Evolutionary conservation across 495 filamentous ascomycete species (phyloP).

Genomic region (Xylaria curta): DNA sequence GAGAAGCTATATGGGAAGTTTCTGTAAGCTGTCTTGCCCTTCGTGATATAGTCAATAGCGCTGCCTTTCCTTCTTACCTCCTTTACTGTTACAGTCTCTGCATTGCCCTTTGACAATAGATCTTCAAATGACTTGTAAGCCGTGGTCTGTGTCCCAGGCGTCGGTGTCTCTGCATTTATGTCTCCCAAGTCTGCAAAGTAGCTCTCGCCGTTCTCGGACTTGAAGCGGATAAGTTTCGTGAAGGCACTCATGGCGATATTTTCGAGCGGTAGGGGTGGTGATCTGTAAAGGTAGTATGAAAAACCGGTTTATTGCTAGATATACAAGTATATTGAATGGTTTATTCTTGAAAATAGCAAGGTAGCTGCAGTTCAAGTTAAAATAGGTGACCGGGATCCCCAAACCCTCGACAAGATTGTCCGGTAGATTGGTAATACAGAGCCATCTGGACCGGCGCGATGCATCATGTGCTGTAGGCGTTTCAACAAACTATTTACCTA

Average conservation of each 20-base stretch:
- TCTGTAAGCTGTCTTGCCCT: neutral
- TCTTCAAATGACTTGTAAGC: slow-evolving; percentile 32
- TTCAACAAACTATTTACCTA: neutral
- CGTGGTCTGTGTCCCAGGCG: slow-evolving; percentile 27
- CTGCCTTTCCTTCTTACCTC: slow-evolving; percentile 32
- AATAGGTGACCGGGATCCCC: neutral
- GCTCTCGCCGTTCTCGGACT: slow-evolving; percentile 7
- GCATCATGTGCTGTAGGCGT: neutral
- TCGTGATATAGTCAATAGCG: neutral
- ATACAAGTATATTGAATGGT: neutral
- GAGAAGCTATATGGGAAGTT: slow-evolving; percentile 25
- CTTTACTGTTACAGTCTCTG: slow-evolving; percentile 32
- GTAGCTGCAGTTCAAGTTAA: no score
- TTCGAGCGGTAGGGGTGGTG: no score
- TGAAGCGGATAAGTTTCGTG: slow-evolving; percentile 19
- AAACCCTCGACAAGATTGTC: neutral
- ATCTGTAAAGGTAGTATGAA: neutral
- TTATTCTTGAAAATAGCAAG: neutral
- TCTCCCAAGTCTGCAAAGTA: slow-evolving; percentile 17
- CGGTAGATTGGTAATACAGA: neutral
- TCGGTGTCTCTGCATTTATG: neutral
- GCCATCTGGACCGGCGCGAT: neutral
- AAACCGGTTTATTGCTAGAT: neutral
- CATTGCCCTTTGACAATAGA: slow-evolving; percentile 21
- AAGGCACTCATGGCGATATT: slow-evolving; percentile 15